phyloP scores from a whole-genome alignment of 1,139 yeast genomes.

The Yarrowia galli region DNA sequence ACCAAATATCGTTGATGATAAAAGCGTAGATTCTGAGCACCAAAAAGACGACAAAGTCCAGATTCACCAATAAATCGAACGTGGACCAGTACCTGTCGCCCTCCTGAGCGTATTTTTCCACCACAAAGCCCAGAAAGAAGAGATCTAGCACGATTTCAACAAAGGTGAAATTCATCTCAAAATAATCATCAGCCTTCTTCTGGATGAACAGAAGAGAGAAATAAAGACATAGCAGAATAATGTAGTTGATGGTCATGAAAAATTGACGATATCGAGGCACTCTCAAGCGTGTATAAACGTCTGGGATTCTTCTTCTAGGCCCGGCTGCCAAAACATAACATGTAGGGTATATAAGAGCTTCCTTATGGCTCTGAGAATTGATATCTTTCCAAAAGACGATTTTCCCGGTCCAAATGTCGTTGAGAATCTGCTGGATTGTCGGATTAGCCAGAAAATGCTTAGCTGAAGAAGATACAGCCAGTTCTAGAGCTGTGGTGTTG shows the following conservation, averaged over 20 bases:
- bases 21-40: slow-evolving; percentile 17
- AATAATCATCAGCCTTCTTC: slow-evolving; percentile 12
- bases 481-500: slow-evolving; percentile 13
- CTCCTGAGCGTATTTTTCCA: slow-evolving; percentile 17
- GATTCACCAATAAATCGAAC: slow-evolving; percentile 17
- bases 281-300: slow-evolving; percentile 8
- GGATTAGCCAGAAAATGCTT: slow-evolving; percentile 22
- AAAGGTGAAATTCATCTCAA: slow-evolving; percentile 17
- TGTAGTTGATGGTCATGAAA: slow-evolving; percentile 26
- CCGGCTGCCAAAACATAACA: background rate
- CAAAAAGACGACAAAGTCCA: slow-evolving; percentile 15
- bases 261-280: slow-evolving; percentile 12
- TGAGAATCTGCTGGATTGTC: slow-evolving; percentile 41
- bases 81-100: slow-evolving; percentile 28
- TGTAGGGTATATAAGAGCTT: slow-evolving; percentile 44
- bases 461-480: slow-evolving; percentile 3
- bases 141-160: slow-evolving; percentile 12
- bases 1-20: slow-evolving; percentile 1
- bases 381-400: slow-evolving; percentile 51
- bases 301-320: slow-evolving; percentile 1
- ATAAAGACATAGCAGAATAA: slow-evolving; percentile 2
- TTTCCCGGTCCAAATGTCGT: slow-evolving; percentile 50
- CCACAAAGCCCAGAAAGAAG: slow-evolving; percentile 23
- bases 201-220: slow-evolving; percentile 14
- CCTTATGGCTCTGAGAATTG: slow-evolving; percentile 45